These are phyloP conservation scores for Priceomyces medius DNA, from an alignment of 805 yeast genomes.

Conservation along the genomic window DNA sequence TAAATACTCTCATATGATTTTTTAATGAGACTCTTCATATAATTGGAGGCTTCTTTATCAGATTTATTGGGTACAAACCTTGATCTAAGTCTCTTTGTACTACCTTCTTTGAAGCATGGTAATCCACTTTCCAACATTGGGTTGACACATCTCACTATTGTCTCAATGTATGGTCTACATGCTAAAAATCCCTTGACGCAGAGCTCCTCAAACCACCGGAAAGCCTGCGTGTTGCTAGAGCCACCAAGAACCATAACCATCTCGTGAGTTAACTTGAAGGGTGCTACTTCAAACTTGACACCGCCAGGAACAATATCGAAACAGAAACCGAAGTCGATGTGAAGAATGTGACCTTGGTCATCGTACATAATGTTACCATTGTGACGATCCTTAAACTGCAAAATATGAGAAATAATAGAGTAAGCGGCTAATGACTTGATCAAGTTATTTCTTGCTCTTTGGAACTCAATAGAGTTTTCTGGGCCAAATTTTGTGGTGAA, in stretches of 20 bases:
- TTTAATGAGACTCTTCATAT: slow-evolving; percentile 71
- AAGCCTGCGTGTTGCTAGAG: slow-evolving; percentile 76
- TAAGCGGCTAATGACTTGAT: slow-evolving; percentile 94
- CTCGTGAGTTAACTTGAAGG: slow-evolving; percentile 93
- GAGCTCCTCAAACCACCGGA: slow-evolving; percentile 89
- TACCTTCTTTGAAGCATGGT: slow-evolving; percentile 91
- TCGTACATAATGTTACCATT: slow-evolving; percentile 98
- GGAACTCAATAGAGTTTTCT: slow-evolving; percentile 87
- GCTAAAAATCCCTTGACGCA: slow-evolving; percentile 91
- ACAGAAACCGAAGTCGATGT: slow-evolving; percentile 97
- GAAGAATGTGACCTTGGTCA: slow-evolving; percentile 89
- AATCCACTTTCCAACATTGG: slow-evolving; percentile 96
- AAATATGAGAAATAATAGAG: slow-evolving; percentile 82
- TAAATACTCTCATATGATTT: slow-evolving; percentile 84
- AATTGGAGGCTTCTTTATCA: slow-evolving; percentile 81
- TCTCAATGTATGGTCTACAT: slow-evolving; percentile 82
- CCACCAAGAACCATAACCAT: slow-evolving; percentile 99
- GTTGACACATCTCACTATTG: slow-evolving; percentile 76
- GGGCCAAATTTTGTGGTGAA: slow-evolving; percentile 91
- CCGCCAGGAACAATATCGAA: slow-evolving; percentile 99
- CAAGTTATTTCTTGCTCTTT: slow-evolving; percentile 86
- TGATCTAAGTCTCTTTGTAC: slow-evolving; percentile 71
- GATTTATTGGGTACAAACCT: slow-evolving; percentile 80
- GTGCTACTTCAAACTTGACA: slow-evolving; percentile 96
- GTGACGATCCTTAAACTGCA: slow-evolving; percentile 96